phyloP scores from a whole-genome alignment of 768 basidiomycete genomes.

The Galerina marginata region DNA sequence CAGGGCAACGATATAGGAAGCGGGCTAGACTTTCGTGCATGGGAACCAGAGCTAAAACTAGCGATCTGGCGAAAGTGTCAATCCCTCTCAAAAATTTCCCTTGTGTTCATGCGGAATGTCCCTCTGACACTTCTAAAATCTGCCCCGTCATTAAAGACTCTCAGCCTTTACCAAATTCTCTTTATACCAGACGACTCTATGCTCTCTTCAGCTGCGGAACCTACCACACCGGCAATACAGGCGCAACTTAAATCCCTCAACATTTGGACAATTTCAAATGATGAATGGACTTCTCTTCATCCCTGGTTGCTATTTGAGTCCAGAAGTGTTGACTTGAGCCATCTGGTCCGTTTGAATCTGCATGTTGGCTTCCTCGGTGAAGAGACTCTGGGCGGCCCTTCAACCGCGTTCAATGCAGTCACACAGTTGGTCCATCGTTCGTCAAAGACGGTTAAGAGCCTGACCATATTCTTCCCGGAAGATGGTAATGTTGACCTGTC shows the following conservation, averaged over 20 bases:
- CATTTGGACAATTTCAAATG: not conserved
- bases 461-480: not conserved
- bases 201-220: not conserved
- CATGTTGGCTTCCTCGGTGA: not conserved
- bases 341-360: not conserved
- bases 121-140: slow-evolving; percentile 10
- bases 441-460: not conserved
- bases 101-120: slow-evolving; percentile 12
- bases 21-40: slow-evolving; percentile 15
- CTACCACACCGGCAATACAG: not conserved
- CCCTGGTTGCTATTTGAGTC: slow-evolving; percentile 9
- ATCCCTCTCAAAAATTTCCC: slow-evolving; percentile 8
- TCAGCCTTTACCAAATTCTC: not conserved
- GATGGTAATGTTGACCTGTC: not conserved
- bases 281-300: slow-evolving; percentile 16
- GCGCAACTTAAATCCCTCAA: slow-evolving; percentile 2
- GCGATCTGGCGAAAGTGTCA: slow-evolving; percentile 5
- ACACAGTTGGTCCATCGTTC: not conserved
- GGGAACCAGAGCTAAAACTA: slow-evolving; percentile 7
- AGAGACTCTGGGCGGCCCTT: not conserved
- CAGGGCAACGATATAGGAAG: not conserved
- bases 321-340: slow-evolving; percentile 4
- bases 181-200: not conserved
- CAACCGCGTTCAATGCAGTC: not conserved
- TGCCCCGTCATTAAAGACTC: slow-evolving; percentile 6